A percentile compares a stretch with the other conserved stretches of the same genome.
phyloP scores from a whole-genome alignment of 805 yeast genomes.

The Saccharomyces cerevisiae region DNA sequence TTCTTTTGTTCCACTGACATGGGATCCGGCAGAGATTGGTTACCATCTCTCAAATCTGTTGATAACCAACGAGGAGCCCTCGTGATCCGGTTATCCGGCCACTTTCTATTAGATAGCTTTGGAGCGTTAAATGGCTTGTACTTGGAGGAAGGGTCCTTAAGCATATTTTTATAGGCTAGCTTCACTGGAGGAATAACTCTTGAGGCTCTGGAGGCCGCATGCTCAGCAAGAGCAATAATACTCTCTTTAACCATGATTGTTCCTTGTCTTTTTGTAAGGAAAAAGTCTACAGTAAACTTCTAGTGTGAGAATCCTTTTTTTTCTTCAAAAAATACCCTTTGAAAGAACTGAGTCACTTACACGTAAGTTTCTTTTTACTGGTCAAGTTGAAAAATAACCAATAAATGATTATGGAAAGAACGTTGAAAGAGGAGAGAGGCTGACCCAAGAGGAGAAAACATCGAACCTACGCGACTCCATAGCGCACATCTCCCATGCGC shows the following conservation, averaged over 20 bases:
- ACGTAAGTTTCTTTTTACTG: not conserved
- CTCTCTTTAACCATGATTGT: slow-evolving; percentile 14
- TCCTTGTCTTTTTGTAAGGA: not conserved
- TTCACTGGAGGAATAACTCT: slow-evolving; percentile 22
- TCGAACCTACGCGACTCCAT: not conserved
- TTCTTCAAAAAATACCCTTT: not conserved
- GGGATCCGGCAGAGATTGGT: slow-evolving; percentile 76
- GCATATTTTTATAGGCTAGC: slow-evolving; percentile 41
- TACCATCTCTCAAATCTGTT: slow-evolving; percentile 75
- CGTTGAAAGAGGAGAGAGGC: not conserved
- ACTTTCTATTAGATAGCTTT: slow-evolving; percentile 51
- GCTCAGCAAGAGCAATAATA: slow-evolving; percentile 13
- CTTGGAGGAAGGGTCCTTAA: slow-evolving; percentile 58
- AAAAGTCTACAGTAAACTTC: not conserved
- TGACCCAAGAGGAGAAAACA: not conserved
- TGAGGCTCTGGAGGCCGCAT: slow-evolving; percentile 10
- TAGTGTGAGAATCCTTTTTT: not conserved
- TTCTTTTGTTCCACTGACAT: slow-evolving; percentile 70
- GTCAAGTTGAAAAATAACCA: not conserved
- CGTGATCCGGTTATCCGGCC: slow-evolving; percentile 61
- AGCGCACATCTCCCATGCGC: not conserved
- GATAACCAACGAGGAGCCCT: slow-evolving; percentile 77
- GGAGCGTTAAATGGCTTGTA: slow-evolving; percentile 51
- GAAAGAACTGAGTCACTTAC: not conserved
- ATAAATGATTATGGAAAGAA: not conserved